A percentile compares a stretch with the other conserved stretches of the same genome.
phyloP scores from a whole-genome alignment of 352 stramenopile genomes.

The Pythium graminicola region DNA sequence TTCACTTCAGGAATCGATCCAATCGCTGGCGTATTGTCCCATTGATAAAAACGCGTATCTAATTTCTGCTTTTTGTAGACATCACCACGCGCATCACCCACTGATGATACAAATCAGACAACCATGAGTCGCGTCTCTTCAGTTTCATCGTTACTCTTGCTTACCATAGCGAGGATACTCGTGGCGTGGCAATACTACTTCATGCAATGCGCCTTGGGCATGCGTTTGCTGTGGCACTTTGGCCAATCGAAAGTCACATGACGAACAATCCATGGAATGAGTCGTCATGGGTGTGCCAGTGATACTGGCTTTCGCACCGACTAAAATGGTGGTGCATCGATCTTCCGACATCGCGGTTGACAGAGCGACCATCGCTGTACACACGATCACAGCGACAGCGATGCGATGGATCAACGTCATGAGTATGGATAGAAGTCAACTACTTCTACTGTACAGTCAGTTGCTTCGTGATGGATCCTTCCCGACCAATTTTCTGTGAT shows the following conservation, averaged over 20 bases:
- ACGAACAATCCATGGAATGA: constrained; percentile 79
- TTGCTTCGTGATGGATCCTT: too few species aligned
- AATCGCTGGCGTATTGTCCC: constrained; percentile 48
- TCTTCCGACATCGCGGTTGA: too few species aligned
- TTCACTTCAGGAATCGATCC: constrained; percentile 58
- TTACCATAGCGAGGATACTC: constrained; percentile 76
- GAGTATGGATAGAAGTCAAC: too few species aligned
- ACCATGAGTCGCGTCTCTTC: not conserved
- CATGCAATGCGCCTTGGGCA: constrained; percentile 32
- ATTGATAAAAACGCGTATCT: constrained; percentile 65
- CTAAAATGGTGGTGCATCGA: constrained; percentile 73
- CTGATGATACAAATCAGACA: constrained; percentile 19
- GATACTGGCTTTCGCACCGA: constrained; percentile 63
- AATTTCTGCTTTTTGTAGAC: constrained; percentile 59
- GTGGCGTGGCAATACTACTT: constrained; percentile 48
- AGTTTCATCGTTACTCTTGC: not conserved
- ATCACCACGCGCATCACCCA: constrained; percentile 49
- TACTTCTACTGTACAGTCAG: too few species aligned
- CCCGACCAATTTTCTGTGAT: too few species aligned
- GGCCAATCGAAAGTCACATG: constrained; percentile 74
- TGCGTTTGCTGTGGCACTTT: constrained; percentile 65
- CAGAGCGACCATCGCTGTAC: too few species aligned
- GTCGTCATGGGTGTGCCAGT: constrained; percentile 71
- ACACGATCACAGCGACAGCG: not conserved
- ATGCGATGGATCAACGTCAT: too few species aligned